Conservation (phyloP, 495 filamentous ascomycete genomes). For the Corynascus novoguineensis region DNA sequence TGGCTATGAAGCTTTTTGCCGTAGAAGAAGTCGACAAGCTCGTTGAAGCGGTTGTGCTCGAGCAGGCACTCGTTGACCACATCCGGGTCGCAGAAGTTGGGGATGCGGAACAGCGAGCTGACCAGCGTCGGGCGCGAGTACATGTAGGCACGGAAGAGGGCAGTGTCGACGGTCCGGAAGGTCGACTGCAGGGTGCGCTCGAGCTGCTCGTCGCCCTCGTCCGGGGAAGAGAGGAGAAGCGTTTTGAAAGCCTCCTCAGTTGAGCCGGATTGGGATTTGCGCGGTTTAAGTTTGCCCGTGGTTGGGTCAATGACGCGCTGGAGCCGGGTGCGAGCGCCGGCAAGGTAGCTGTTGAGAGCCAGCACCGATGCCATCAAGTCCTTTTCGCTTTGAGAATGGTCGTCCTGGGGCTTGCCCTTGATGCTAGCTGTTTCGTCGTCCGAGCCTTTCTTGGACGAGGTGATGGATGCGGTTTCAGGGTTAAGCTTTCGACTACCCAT, state of each 20-base stretch:
- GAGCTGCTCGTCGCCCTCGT: conserved; percentile 56
- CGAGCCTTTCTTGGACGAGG: conserved; percentile 47
- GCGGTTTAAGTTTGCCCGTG: conserved; percentile 63
- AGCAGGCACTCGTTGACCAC: conserved; percentile 91
- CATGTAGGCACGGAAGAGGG: conserved; percentile 91
- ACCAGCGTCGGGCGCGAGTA: conserved; percentile 77
- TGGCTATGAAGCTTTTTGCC: conserved; percentile 90
- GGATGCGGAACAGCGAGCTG: conserved; percentile 86
- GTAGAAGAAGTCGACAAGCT: conserved; percentile 93
- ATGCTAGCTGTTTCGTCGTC: conserved; percentile 50
- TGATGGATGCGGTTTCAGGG: conserved; percentile 61
- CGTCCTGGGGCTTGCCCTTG: conserved; percentile 32
- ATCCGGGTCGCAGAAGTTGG: conserved; percentile 94
- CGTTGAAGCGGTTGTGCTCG: conserved; percentile 82
- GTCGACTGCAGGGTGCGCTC: conserved; percentile 63
- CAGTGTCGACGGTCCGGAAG: conserved; percentile 83
- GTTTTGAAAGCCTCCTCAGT: conserved; percentile 50
- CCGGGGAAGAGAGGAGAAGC: conserved; percentile 42
- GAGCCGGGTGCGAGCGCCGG: conserved; percentile 72
- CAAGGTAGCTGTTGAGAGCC: conserved; percentile 79
- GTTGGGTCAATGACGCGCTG: conserved; percentile 73
- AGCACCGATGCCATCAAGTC: conserved; percentile 74
- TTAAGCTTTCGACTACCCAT: conserved; percentile 49
- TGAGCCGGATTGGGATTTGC: conserved; percentile 47
- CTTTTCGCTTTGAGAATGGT: conserved; percentile 61